Conservation (phyloP, 345 rosid genomes). For the Gossypium rotundifolium region DNA sequence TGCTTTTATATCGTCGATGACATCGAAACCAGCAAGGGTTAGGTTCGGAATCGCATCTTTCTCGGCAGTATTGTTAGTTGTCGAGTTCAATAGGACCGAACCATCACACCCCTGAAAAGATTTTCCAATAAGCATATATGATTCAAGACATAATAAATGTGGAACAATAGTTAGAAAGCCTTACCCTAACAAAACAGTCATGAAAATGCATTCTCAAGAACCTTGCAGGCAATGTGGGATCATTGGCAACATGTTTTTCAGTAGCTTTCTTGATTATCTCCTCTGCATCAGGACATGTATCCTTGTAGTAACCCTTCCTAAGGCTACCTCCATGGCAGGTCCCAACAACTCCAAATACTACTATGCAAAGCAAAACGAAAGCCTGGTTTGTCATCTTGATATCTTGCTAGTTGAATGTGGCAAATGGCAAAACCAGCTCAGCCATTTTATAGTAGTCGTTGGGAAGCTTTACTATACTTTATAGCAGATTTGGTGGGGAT, state of each 20-base stretch:
- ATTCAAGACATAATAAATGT: background rate
- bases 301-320: slow-evolving; percentile 31
- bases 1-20: slow-evolving; percentile 51
- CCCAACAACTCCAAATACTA: slow-evolving; percentile 8
- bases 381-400: slow-evolving; percentile 9
- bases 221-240: slow-evolving; percentile 38
- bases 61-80: slow-evolving; percentile 35
- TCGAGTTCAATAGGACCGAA: slow-evolving; percentile 45
- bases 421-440: background rate
- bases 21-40: slow-evolving; percentile 40
- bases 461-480: background rate
- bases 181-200: slow-evolving; percentile 61
- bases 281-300: slow-evolving; percentile 35
- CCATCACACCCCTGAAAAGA: slow-evolving; percentile 59
- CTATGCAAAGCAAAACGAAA: slow-evolving; percentile 16
- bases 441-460: slow-evolving; percentile 17
- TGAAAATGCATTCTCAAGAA: slow-evolving; percentile 61
- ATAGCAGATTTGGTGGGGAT: too few relatives aligned
- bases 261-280: slow-evolving; percentile 29
- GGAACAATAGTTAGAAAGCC: background rate
- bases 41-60: slow-evolving; percentile 50
- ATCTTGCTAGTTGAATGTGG: background rate
- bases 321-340: slow-evolving; percentile 27
- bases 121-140: background rate
- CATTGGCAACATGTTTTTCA: slow-evolving; percentile 23